phyloP scores from a whole-genome alignment of 192 early-diverging fungal genomes.

The Gamsiella multidivaricata region DNA sequence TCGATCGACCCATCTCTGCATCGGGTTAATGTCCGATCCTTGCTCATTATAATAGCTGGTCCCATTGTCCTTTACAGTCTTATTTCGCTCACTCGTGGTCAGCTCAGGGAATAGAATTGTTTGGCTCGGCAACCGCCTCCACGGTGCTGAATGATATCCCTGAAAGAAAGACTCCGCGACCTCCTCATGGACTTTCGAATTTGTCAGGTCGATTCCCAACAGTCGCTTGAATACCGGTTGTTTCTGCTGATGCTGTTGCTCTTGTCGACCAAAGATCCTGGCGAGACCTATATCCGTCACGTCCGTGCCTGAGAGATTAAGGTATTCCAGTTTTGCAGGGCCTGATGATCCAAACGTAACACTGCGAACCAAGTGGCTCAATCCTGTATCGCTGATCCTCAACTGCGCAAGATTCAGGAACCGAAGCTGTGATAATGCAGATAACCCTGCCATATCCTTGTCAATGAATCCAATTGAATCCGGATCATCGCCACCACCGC shows the following conservation, averaged over 20 bases:
- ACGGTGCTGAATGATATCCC: not conserved
- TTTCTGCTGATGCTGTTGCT: not conserved
- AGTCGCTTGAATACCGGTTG: slow-evolving; percentile 23
- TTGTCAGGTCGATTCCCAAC: slow-evolving; percentile 35
- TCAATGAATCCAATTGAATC: slow-evolving; percentile 11
- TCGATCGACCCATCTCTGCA: slow-evolving; percentile 34
- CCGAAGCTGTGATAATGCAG: slow-evolving; percentile 18
- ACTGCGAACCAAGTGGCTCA: slow-evolving; percentile 43
- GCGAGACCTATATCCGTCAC: slow-evolving; percentile 14
- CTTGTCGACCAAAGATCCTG: slow-evolving; percentile 1
- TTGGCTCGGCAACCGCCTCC: not conserved
- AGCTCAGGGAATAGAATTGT: not conserved
- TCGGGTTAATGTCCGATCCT: slow-evolving; percentile 5
- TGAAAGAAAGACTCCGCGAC: slow-evolving; percentile 10
- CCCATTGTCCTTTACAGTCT: not conserved
- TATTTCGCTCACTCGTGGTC: not conserved
- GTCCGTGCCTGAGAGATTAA: slow-evolving; percentile 25
- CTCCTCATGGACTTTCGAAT: slow-evolving; percentile 11
- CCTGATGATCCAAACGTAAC: slow-evolving; percentile 39
- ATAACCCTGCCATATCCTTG: slow-evolving; percentile 32
- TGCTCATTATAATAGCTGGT: not conserved
- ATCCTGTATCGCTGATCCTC: slow-evolving; percentile 32
- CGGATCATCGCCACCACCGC: not conserved
- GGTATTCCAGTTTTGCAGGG: slow-evolving; percentile 21
- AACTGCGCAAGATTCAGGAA: slow-evolving; percentile 25